Evolutionary conservation across 306 rosid species (phyloP).

Genomic region (Quercus suber): DNA sequence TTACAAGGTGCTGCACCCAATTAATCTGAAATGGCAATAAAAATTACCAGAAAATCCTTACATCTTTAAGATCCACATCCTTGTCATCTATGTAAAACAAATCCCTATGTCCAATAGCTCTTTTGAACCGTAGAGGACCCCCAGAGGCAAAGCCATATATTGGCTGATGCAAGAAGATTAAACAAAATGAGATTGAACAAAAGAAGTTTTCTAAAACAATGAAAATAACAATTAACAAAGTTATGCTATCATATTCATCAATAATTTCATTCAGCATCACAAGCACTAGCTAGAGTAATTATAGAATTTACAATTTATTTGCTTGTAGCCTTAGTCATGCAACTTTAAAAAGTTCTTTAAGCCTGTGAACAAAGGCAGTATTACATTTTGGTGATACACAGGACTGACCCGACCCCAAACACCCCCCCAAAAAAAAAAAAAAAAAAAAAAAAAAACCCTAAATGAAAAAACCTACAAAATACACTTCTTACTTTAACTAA

Average conservation of each 20-base stretch:
- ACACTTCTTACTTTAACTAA: background rate
- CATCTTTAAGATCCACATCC: conserved; percentile 88
- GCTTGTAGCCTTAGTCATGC: background rate
- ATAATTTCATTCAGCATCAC: background rate
- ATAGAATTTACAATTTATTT: background rate
- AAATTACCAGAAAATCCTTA: conserved; percentile 42
- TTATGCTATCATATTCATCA: background rate
- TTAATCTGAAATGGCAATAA: conserved; percentile 12
- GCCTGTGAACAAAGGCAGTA: background rate
- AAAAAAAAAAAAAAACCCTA: background rate
- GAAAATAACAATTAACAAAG: conserved; percentile 7
- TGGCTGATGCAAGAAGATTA: conserved; percentile 54
- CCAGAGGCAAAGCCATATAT: conserved; percentile 71
- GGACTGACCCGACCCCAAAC: background rate
- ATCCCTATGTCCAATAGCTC: conserved; percentile 83
- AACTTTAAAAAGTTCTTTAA: background rate
- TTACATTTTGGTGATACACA: background rate
- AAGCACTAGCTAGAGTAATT: background rate
- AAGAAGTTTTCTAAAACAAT: conserved; percentile 11
- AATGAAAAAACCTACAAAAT: background rate
- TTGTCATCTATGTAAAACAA: conserved; percentile 87
- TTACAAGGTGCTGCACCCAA: conserved; percentile 9
- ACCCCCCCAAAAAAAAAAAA: background rate
- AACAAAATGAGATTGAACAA: background rate
- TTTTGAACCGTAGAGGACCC: conserved; percentile 71